Conservation (phyloP, 768 basidiomycete genomes). For the Mycena olivaceomarginata region DNA sequence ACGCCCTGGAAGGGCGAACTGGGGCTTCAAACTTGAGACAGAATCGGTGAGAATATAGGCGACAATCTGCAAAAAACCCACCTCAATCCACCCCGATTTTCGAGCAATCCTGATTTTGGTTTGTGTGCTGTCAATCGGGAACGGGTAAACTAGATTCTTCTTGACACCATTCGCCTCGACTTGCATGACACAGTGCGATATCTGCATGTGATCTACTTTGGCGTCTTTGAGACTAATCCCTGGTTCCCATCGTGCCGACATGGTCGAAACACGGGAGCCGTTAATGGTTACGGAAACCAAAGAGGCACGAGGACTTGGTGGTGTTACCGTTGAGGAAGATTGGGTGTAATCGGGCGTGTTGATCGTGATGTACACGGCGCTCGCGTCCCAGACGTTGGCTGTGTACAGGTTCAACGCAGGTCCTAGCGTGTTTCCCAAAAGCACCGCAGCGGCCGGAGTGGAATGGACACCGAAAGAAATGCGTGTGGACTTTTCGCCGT, state of each 20-base stretch:
- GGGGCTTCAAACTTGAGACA: slow-evolving; percentile 19
- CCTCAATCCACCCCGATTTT: slow-evolving; percentile 57
- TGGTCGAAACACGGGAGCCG: not conserved
- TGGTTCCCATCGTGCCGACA: slow-evolving; percentile 28
- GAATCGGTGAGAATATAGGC: not conserved
- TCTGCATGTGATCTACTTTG: slow-evolving; percentile 43
- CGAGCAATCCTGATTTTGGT: slow-evolving; percentile 51
- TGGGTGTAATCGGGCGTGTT: slow-evolving; percentile 40
- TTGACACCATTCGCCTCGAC: slow-evolving; percentile 42
- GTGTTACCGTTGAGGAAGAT: slow-evolving; percentile 7
- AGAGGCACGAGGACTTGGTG: slow-evolving; percentile 7
- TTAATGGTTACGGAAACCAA: not conserved
- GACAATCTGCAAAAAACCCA: slow-evolving; percentile 20
- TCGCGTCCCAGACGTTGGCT: slow-evolving; percentile 51
- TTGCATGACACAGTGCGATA: slow-evolving; percentile 41
- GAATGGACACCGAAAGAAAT: slow-evolving; percentile 49
- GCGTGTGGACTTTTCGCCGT: slow-evolving; percentile 33
- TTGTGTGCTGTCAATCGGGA: slow-evolving; percentile 50
- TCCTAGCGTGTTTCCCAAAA: slow-evolving; percentile 50
- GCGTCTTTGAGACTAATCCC: slow-evolving; percentile 19
- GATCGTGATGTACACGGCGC: slow-evolving; percentile 51
- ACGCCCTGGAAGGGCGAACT: not conserved
- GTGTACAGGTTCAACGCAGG: slow-evolving; percentile 50
- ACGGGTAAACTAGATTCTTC: slow-evolving; percentile 48
- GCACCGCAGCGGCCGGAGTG: slow-evolving; percentile 42